Conservation (phyloP, 257 asterid species). For the Petunia axillaris region DNA sequence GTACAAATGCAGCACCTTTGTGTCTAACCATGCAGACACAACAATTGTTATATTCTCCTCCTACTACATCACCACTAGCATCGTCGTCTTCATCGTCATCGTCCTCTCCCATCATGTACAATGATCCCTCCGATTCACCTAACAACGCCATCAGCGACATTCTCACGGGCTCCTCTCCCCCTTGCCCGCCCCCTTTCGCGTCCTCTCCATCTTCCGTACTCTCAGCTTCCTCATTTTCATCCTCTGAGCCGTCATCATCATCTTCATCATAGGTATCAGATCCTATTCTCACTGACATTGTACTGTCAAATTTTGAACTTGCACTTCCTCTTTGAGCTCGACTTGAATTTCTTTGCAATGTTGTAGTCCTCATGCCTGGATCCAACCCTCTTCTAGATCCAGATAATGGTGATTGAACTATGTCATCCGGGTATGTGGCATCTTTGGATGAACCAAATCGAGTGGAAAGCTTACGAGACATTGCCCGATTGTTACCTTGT, state of each 20-base stretch:
- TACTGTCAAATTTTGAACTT: not conserved
- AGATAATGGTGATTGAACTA: not conserved
- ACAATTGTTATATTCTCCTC: constrained; percentile 45
- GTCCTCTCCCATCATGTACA: constrained; percentile 48
- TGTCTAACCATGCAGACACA: constrained; percentile 92
- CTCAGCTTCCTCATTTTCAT: constrained; percentile 15
- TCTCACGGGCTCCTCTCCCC: constrained; percentile 42
- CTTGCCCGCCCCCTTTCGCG: constrained; percentile 15
- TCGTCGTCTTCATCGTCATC: constrained; percentile 56
- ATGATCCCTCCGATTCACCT: constrained; percentile 65
- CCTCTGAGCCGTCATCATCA: not conserved
- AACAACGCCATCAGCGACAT: constrained; percentile 81
- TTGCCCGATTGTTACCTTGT: not conserved
- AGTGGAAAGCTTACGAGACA: not conserved
- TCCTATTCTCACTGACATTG: not conserved
- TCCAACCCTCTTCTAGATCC: constrained; percentile 17
- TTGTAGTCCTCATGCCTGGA: not conserved
- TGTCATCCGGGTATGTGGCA: not conserved
- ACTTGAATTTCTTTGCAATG: constrained; percentile 17
- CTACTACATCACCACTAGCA: constrained; percentile 21
- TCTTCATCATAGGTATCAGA: not conserved
- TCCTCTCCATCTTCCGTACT: constrained; percentile 18
- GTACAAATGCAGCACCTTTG: constrained; percentile 82
- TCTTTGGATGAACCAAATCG: constrained; percentile 19
- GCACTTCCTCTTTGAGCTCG: not conserved